phyloP scores from a whole-genome alignment of 495 filamentous ascomycete species.

The Lentithecium fluviatile region DNA sequence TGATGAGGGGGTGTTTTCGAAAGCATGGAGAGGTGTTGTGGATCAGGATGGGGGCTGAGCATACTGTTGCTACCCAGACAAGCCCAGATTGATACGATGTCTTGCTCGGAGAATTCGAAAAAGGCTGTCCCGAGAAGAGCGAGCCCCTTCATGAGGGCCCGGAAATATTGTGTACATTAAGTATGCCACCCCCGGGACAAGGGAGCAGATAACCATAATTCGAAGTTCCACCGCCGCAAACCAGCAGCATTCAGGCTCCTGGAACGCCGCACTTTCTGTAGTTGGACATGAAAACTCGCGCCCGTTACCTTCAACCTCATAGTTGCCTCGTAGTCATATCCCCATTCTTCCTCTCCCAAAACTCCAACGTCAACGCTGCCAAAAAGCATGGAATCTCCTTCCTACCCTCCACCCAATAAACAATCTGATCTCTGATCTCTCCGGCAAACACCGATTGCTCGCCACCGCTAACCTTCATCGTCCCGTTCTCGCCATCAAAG shows the following conservation, averaged over 20 bases:
- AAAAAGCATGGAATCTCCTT: conserved; percentile 90
- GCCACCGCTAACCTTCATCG: conserved; percentile 95
- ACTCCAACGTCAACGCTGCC: conserved; percentile 84
- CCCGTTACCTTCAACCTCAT: neutral
- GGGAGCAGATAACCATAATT: too few relatives aligned
- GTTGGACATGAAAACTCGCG: too few relatives aligned
- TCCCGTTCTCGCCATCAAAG: conserved; percentile 93
- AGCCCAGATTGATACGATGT: too few relatives aligned
- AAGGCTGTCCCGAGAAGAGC: too few relatives aligned
- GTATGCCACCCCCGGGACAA: too few relatives aligned
- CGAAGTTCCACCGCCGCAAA: too few relatives aligned
- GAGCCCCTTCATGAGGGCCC: too few relatives aligned
- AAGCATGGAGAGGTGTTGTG: conserved; percentile 28
- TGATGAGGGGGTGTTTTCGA: conserved; percentile 30
- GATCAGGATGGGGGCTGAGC: conserved; percentile 7
- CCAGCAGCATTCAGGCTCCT: too few relatives aligned
- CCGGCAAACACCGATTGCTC: conserved; percentile 80
- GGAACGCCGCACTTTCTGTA: too few relatives aligned
- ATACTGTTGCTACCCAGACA: neutral
- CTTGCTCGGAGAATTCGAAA: too few relatives aligned
- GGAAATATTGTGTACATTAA: too few relatives aligned
- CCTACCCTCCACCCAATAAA: conserved; percentile 90
- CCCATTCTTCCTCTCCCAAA: conserved; percentile 92
- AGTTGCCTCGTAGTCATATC: conserved; percentile 68
- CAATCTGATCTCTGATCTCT: conserved; percentile 76